A percentile compares a stretch with the other conserved stretches of the same genome.
Evolutionary conservation across 352 stramenopile species (phyloP).

Genomic region (Phytophthora fragariaefolia): DNA sequence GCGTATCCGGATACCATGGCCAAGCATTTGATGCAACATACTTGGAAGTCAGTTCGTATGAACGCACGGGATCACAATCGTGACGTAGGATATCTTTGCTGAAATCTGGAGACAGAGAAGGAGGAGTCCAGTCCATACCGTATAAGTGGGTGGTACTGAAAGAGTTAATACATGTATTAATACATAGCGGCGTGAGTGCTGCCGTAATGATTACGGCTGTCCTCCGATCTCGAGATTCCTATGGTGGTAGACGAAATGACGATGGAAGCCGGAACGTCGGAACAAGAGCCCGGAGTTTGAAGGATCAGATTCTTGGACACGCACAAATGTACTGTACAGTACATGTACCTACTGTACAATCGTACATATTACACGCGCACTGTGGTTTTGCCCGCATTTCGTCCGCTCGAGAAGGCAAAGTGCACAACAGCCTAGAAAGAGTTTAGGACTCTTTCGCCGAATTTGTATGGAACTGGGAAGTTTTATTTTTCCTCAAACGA

Average conservation of each 20-base stretch:
- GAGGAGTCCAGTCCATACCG: background rate
- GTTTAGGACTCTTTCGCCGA: too few species aligned
- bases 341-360: too few species aligned
- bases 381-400: too few species aligned
- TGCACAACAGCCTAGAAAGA: too few species aligned
- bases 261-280: constrained; percentile 22
- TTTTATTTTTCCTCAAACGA: too few species aligned
- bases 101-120: background rate
- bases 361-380: too few species aligned
- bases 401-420: too few species aligned
- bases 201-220: constrained; percentile 8
- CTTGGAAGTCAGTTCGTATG: constrained; percentile 13
- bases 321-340: too few species aligned
- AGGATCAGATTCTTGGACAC: background rate
- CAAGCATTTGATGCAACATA: background rate
- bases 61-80: constrained; percentile 14
- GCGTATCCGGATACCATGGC: background rate
- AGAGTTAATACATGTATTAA: background rate
- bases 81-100: constrained; percentile 15
- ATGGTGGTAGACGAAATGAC: constrained; percentile 18
- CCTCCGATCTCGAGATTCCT: constrained; percentile 16
- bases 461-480: too few species aligned
- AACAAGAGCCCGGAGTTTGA: constrained; percentile 2
- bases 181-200: background rate
- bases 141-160: background rate